Evolutionary conservation across 805 yeast genomes (phyloP), one percentile per base, ranked within the genome.

Genomic region (Hanseniaspora vineae): DNA sequence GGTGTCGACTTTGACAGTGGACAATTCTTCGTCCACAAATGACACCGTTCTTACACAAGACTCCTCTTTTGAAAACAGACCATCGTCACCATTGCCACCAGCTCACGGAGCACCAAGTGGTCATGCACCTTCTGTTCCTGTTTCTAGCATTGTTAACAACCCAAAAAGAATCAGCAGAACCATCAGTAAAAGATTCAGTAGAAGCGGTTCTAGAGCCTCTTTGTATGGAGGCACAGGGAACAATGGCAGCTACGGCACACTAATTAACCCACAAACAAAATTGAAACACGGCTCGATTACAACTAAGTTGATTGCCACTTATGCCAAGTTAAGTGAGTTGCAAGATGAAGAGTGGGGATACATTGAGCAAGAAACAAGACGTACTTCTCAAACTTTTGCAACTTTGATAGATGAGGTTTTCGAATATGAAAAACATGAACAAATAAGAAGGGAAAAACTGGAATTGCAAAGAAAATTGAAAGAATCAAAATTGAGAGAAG

Each of bases 311-410:
- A 72, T 83, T 50, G 75, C 87, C 1, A 78, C 87, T 0, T 83
- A 83, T 61, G 86, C 90, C 33, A 81, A 78, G 58, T 65, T 83
- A 51, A 72, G 85, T 2, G 72, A 72, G 43, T 15, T 48, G 2
- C 81, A 78, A 49, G 72, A 69, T 47, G 70, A 74, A 40, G 83
- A 78, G 51, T 77, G 85, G 78, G 83, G 78, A 55, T 75, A 75
- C 55, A 75, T 81, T 62, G 84, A 81, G 55, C 78, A 75, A 56
- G 85, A 79, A 59, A 80, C 87, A 6, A 81, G 76, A 63, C 72
- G 92, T 62, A 81, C 89, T 1, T 78, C 85, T 35, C 79, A 85
- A 14, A 84, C 83, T 52, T 83, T 83, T 68, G 92, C 88, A 12
- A 75, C 83, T 2, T 67, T 83, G 42, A 81, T 87, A 68, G 90